Conservation (phyloP, 2,329 filamentous ascomycete genomes). For the Talaromyces amestolkiae region DNA sequence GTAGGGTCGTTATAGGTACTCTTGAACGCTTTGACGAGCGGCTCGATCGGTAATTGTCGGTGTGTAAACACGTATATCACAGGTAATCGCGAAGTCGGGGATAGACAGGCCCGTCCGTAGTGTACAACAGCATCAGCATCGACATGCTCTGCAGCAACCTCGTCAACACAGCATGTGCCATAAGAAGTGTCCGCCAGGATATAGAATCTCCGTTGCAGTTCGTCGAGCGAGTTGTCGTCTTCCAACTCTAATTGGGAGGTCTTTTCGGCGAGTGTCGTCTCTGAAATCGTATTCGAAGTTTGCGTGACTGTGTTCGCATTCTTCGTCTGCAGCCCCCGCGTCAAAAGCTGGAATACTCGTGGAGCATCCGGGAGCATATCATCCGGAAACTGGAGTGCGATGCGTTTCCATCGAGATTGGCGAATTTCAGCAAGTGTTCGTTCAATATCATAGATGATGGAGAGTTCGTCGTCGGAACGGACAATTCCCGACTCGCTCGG, state of each 20-base stretch:
- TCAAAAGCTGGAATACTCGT: conserved; percentile 68
- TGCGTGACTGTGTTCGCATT: conserved; percentile 19
- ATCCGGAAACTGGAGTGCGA: conserved; percentile 96
- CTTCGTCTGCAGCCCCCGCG: conserved; percentile 47
- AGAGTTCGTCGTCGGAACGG: conserved; percentile 67
- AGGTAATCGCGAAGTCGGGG: conserved; percentile 79
- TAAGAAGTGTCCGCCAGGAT: conserved; percentile 96
- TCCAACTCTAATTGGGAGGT: conserved; percentile 27
- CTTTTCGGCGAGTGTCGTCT: conserved; percentile 25
- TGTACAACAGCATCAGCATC: conserved; percentile 89
- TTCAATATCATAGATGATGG: conserved; percentile 77
- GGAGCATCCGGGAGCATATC: conserved; percentile 85
- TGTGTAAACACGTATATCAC: conserved; percentile 89
- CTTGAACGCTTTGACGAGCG: conserved; percentile 61
- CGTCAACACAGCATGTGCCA: conserved; percentile 94
- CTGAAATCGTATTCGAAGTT: neutral
- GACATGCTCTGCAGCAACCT: conserved; percentile 91
- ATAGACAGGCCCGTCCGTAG: conserved; percentile 89
- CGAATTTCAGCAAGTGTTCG: conserved; percentile 74
- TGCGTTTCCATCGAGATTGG: conserved; percentile 66
- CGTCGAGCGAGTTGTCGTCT: conserved; percentile 16
- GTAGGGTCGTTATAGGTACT: conserved; percentile 64
- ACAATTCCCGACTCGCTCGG: conserved; percentile 31
- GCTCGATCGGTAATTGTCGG: conserved; percentile 63
- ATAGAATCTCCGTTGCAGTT: conserved; percentile 56